Evolutionary conservation across 202 grass and related monocot species (phyloP), one percentile per base, ranked within the genome.

Genomic region (Panicum virgatum): DNA sequence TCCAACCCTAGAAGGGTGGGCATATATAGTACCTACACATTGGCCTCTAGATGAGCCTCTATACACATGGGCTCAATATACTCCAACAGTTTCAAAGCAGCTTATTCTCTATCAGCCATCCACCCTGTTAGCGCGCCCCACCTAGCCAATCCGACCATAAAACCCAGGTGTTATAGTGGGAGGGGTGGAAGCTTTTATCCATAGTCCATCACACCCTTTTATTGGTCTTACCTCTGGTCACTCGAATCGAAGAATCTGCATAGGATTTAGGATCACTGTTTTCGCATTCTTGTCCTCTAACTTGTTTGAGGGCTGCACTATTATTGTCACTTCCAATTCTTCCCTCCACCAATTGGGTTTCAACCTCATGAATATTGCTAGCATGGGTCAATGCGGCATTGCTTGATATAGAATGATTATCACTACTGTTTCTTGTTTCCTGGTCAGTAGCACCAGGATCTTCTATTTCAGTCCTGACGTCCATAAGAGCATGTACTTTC

Each of bases 231-330:
- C 94, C 91, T 87, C 82, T 92, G 30, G 72, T 77, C 38, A 78
- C 79, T 69, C 88, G 84, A 79, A 62, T 83, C 29, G 62, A 50
- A 76, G 67, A 87, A 89, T 86, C 86, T 61, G 72, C 52, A 80
- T 57, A 70, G 51, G 84, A 80, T 46, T 90, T 91, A 87, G 84
- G 76, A 80, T 98, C 88, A 80, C 79, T 84, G 79, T 65, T 77
- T 43, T 77, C 88, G 52, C 64, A 86, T 75, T 82, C 82, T 81
- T 84, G 82, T 64, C 56, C 84, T 73, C 86, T 86, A 79, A 86
- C 76, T 54, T 88, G 82, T 83, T 89, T 76, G 69, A 73, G 82
- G 47, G 67, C 25, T 48, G 79, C 66, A 64, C 40, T 86, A 75
- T 77, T 93, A 82, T 90, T 72, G 38, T 65, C 74, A n/a, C 64